Evolutionary conservation across 345 rosid genomes (phyloP), one percentile per base, ranked within the genome.

Genomic region (Lumnitzera racemosa): DNA sequence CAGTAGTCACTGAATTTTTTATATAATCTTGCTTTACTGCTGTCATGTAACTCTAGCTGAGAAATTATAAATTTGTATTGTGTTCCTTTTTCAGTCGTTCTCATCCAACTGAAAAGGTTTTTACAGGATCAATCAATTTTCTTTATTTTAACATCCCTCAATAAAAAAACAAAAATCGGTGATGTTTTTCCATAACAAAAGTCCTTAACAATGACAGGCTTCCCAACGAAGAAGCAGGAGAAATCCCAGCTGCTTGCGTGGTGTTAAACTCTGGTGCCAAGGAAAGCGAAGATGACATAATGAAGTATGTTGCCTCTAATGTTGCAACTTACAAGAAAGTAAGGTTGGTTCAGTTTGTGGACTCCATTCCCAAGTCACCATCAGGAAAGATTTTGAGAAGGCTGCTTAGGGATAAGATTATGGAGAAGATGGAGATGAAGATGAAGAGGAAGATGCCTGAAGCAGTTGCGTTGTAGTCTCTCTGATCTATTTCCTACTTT

Each of bases 321-420:
- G 94, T 89, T n/a, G 80, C 96, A n/a, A 66, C 66, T n/a, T 89
- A 91, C 70, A 91, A 91, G 88, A 89, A 80, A 66, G 75, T 91
- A 61, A 74, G 98, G 73, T 75, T 71, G 12, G 80, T 89, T 56
- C 81, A 78, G 25, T 91, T 89, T 58, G 96, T 89, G 76, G 91
- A 81, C 24, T 41, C 78, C 29, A 89, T 92, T 13, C 98, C 98
- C 5, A 92, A 87, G 65, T 87, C 96, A 15, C 87, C 89, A 3
- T 89, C 98, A 0, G 98, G 98, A 56, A 87, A 92, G 72, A 87
- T 87, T 61, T 81, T 89, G 89, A 74, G 96, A 62, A 85, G 98
- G 79, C 65, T 92, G 47, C 76, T 89, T 27, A 78, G 78, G 66
- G 92, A 85, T 52, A 68, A 69, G 55, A 71, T 82, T 79, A 56